Evolutionary conservation across 129 eudicot species (phyloP).

Genomic region (Flaveria bidentis): DNA sequence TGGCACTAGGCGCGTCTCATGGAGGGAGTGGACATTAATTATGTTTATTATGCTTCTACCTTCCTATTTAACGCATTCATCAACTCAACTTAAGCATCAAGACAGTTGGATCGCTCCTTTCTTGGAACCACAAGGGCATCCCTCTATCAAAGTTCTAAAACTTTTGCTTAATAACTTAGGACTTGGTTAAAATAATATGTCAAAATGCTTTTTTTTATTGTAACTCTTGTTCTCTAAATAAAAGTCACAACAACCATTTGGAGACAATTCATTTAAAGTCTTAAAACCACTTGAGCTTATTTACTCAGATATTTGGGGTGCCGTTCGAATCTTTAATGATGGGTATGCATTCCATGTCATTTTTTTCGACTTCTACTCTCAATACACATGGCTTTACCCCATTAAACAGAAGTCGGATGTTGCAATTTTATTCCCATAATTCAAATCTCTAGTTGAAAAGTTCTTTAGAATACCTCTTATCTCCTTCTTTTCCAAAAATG

Average conservation of each 20-base stretch:
- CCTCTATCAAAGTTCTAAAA: background rate
- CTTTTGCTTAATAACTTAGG: background rate
- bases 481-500: background rate
- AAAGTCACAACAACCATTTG: background rate
- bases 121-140: conserved; percentile 1
- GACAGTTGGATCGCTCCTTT: background rate
- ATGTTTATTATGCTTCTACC: background rate
- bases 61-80: background rate
- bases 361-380: background rate
- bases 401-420: background rate
- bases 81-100: background rate
- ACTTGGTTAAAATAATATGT: background rate
- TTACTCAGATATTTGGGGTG: background rate
- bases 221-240: background rate
- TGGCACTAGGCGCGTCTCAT: background rate
- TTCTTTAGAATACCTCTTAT: background rate
- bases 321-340: background rate
- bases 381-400: background rate
- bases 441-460: background rate
- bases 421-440: background rate
- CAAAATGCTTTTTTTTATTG: background rate
- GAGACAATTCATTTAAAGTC: background rate
- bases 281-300: background rate
- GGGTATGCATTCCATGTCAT: background rate
- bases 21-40: background rate